phyloP scores from a whole-genome alignment of 805 yeast genomes.

The Debaryomyces castellii region DNA sequence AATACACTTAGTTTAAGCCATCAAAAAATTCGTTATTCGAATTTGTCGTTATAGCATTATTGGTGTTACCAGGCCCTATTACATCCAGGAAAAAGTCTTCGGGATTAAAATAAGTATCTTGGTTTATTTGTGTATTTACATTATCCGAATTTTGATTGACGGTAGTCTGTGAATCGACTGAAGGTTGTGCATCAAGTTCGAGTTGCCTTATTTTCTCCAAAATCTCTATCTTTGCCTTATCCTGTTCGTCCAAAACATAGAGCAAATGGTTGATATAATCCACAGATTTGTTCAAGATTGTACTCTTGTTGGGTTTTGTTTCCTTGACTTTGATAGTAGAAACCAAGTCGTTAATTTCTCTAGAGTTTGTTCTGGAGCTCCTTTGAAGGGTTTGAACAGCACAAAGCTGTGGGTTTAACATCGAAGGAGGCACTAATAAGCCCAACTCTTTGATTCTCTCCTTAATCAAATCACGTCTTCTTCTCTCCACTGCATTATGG shows the following conservation, averaged over 20 bases:
- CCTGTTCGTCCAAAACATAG: constrained; percentile 59
- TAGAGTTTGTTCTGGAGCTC: constrained; percentile 24
- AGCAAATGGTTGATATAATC: constrained; percentile 72
- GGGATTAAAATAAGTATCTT: constrained; percentile 19
- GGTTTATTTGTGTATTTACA: constrained; percentile 3
- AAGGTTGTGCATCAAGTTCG: constrained; percentile 8
- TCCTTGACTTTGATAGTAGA: constrained; percentile 52
- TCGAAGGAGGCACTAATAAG: constrained; percentile 72
- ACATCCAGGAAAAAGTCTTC: constrained; percentile 28
- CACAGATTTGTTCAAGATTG: constrained; percentile 73
- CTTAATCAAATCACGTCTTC: constrained; percentile 87
- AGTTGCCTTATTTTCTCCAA: constrained; percentile 18
- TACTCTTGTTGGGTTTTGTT: constrained; percentile 78
- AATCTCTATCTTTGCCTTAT: constrained; percentile 43
- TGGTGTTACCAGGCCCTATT: constrained; percentile 5
- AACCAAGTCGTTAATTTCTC: constrained; percentile 36
- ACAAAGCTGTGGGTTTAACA: constrained; percentile 48
- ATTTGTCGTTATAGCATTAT: background rate
- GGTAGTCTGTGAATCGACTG: background rate
- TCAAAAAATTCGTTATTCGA: constrained; percentile 2
- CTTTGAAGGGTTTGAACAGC: constrained; percentile 44
- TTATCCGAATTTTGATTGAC: background rate
- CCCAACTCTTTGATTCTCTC: constrained; percentile 86
- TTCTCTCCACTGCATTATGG: constrained; percentile 91
- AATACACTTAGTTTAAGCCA: background rate